Evolutionary conservation across 768 basidiomycete species (phyloP).

Genomic region (Peribolospora baueri): DNA sequence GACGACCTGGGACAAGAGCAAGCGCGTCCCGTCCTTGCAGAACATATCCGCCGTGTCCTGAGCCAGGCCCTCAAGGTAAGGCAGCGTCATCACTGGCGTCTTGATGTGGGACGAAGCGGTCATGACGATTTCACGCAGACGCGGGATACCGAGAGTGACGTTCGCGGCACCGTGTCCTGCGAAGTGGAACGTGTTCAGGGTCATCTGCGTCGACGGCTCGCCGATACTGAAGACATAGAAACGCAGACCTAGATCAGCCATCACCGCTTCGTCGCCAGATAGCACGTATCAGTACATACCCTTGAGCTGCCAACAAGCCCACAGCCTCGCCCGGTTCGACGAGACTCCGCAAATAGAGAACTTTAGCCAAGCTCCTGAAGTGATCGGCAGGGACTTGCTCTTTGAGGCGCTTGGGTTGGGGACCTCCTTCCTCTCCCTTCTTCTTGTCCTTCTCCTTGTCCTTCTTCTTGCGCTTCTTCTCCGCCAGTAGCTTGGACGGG

Average conservation of each 20-base stretch:
- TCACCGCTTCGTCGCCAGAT: background rate
- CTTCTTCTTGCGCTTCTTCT: constrained; percentile 9
- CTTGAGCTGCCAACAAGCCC: constrained; percentile 83
- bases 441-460: too few species aligned
- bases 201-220: constrained; percentile 99
- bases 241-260: background rate
- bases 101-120: constrained; percentile 87
- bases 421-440: constrained; percentile 4
- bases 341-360: constrained; percentile 76
- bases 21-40: constrained; percentile 65
- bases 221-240: constrained; percentile 40
- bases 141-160: constrained; percentile 95
- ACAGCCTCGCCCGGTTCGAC: constrained; percentile 98
- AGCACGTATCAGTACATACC: constrained; percentile 29
- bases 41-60: constrained; percentile 40
- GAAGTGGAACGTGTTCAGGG: constrained; percentile 97
- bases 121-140: constrained; percentile 96
- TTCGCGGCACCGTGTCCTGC: constrained; percentile 98
- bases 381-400: constrained; percentile 19
- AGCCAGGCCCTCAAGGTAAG: constrained; percentile 31
- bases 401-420: constrained; percentile 8
- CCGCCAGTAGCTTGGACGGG: constrained; percentile 29
- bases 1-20: constrained; percentile 68
- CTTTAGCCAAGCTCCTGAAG: constrained; percentile 65
- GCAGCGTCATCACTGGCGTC: constrained; percentile 89